Evolutionary conservation across 768 basidiomycete genomes (phyloP), one percentile per base, ranked within the genome.

Genomic region (Leccinum barrowsii): DNA sequence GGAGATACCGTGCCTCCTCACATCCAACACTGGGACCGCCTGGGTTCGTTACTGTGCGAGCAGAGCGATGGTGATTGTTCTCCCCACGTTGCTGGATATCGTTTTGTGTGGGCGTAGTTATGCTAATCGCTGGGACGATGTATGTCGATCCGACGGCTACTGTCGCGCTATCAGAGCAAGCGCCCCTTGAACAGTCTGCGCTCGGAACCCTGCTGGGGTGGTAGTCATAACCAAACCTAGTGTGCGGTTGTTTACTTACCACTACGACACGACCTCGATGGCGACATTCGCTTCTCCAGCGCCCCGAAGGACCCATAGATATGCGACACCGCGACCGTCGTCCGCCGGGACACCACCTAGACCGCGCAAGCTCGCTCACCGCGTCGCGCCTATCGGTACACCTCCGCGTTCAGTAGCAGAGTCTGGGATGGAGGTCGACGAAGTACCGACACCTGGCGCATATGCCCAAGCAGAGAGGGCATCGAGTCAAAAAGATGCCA

Each of bases 361-460:
- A 61, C 60, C 65, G 60, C 65, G 68, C 57, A 61, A 56, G 65
- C 42, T 65, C 70, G 64, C 63, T 26, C 65, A 63, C 37, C 71
- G 69, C 57, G 59, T 30, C 46, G 52, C 54, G 49, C 59, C 65
- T 5, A 48, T 56, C 12, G 48, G 59, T 30, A 68, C 71, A 6
- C 65, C 71, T 13, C 63, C 71, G 1, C 61, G 58, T 28, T 61
- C 82, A 5, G 70, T 80, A 58, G 72, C 80, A 58, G 73, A 71
- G 55, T 80, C 82, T 28, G 76, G 74, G 2, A 90, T 90, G 89
- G 89, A 90, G 58, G 74, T 89, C 30, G 89, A 89, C 65, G 85
- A 85, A 47, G 68, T 69, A 22, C 73, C 73, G 1, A 79, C 47
- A 73, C 76, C 21, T 42, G 80, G 79, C 51, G 21, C 72, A 74